Conservation (phyloP, 371 early-diverging fungal species). For the Apophysomyces elegans region DNA sequence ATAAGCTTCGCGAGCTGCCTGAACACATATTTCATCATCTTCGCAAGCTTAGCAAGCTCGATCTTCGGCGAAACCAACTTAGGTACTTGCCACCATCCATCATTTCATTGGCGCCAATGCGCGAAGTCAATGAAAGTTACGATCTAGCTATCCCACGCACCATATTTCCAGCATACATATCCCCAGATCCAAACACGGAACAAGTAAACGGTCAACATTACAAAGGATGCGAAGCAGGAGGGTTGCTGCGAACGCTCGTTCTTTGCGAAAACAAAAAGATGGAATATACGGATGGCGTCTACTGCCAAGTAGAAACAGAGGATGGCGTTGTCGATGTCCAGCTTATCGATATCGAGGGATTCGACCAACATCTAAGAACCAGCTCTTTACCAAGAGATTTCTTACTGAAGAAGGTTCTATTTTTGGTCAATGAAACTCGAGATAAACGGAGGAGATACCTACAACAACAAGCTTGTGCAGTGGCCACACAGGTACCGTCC, state of each 20-base stretch:
- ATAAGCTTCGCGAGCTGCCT: conserved; percentile 59
- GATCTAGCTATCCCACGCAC: conserved; percentile 21
- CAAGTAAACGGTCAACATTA: not conserved
- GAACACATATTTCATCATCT: conserved; percentile 42
- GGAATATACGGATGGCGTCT: conserved; percentile 32
- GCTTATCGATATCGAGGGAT: conserved; percentile 5
- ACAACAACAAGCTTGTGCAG: not conserved
- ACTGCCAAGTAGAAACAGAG: conserved; percentile 16
- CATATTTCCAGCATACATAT: conserved; percentile 23
- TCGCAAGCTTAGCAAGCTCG: conserved; percentile 50
- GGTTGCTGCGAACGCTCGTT: conserved; percentile 34
- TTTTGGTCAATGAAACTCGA: not conserved
- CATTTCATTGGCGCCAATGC: conserved; percentile 25
- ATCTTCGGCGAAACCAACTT: conserved; percentile 56
- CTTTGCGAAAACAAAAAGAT: conserved; percentile 33
- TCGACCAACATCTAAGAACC: not conserved
- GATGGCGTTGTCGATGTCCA: conserved; percentile 4
- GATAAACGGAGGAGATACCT: not conserved
- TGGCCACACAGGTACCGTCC: not conserved
- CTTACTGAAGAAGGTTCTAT: not conserved
- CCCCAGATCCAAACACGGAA: not conserved
- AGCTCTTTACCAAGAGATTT: not conserved
- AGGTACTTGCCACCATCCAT: conserved; percentile 52
- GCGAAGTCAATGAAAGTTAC: conserved; percentile 23
- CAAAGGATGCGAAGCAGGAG: conserved; percentile 14